Base-by-base conservation (phyloP, 2,329 filamentous ascomycete genomes). In the Lizonia empirigonia region DNA sequence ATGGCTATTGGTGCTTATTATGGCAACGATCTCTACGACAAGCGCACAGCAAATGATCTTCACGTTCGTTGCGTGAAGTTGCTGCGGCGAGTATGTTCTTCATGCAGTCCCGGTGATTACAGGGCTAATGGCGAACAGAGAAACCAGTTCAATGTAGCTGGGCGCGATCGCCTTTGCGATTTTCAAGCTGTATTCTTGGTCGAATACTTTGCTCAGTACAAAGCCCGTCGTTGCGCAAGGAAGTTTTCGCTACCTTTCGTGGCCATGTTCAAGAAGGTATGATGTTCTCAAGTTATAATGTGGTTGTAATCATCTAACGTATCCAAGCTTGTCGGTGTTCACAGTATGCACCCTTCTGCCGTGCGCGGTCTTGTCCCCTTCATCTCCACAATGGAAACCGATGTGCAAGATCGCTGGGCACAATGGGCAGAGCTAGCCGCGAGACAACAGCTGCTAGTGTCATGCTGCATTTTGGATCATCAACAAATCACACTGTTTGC, bases 141-240 rank as follows among this genome's bases (percentile, higher is more conserved):
- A 34, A 60, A 68, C 5, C 50, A 59, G 6, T 62, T 66, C 24
- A 42, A 60, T 4, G 57, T 66, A 44, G 54, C 50, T 7, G 65
- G 69, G 24, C 45, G 59, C 9, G 63, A 69, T 6, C 64, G 72
- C 27, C 50, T 74, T 7, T 76, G 70, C 45, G 76, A 78, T 49
- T 71, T 73, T 56, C 77, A 79, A 60, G 73, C 76, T 4, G 60
- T 76, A 4, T 70, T 78, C 22, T 62, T 79, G n/a, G 54, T 77
- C 7, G 77, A 79, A 55, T 47, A 75, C 0, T 67, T 75, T 13
- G 72, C 76, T 5, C 69, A 76, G 23, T 77, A 74, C 60, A 73
- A 70, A 45, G 71, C 74, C 8, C 68, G 73, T 36, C 71, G 76
- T 24, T 70, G 70, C 19, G 66, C 71, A 13, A 69, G 62, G 33